phyloP scores from a whole-genome alignment of 164 flowering plant genomes.

The Pachysandra terminalis region DNA sequence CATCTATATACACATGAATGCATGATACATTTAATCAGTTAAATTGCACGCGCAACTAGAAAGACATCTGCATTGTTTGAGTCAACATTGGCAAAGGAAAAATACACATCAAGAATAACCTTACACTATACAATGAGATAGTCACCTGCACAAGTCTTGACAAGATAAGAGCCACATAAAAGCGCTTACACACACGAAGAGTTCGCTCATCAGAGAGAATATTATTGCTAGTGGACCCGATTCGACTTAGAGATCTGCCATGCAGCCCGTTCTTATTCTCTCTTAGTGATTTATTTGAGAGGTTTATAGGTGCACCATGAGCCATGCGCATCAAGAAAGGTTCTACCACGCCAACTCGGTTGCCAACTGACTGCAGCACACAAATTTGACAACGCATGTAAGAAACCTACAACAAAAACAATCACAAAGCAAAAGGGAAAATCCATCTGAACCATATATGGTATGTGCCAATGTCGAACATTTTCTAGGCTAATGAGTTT shows the following conservation, averaged over 20 bases:
- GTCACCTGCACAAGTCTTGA: conserved; percentile 89
- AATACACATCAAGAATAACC: background rate
- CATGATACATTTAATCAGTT: no score
- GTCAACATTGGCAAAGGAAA: background rate
- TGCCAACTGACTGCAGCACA: conserved; percentile 82
- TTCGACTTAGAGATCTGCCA: conserved; percentile 26
- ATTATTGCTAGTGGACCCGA: conserved; percentile 23
- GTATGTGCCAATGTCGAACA: background rate
- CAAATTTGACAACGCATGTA: conserved; percentile 3
- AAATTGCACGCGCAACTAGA: background rate
- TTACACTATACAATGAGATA: background rate
- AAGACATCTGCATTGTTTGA: background rate
- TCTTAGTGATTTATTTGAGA: conserved; percentile 32
- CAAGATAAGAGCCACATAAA: conserved; percentile 92
- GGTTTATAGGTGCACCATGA: conserved; percentile 80
- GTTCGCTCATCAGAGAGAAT: conserved; percentile 65
- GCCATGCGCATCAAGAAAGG: conserved; percentile 99
- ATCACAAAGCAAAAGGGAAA: background rate
- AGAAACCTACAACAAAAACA: conserved; percentile 3
- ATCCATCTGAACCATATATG: background rate
- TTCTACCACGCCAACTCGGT: conserved; percentile 87
- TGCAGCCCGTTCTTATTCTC: conserved; percentile 35
- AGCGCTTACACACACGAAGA: conserved; percentile 80
- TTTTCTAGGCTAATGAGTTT: background rate
- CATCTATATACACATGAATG: background rate